Percentiles rank a stretch among this genome's conserved stretches.
phyloP scores from a whole-genome alignment of 2,329 filamentous ascomycete species.

The Dactylella cylindrospora region DNA sequence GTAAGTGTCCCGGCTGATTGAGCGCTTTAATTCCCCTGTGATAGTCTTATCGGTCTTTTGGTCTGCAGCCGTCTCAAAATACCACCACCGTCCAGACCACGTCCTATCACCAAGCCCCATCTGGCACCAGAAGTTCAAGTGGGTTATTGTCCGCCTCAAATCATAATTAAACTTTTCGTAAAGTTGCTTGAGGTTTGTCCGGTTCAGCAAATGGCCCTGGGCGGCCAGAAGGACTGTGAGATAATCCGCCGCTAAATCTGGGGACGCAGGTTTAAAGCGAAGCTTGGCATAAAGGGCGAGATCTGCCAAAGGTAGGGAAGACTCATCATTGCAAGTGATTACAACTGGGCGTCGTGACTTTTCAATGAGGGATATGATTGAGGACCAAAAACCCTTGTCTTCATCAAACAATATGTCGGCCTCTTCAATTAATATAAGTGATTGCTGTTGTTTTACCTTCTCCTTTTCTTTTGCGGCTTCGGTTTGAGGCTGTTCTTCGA shows the following conservation, averaged over 20 bases:
- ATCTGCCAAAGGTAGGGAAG: conserved; percentile 70
- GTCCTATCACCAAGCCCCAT: conserved; percentile 88
- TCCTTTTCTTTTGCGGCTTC: conserved; percentile 46
- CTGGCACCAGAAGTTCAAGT: conserved; percentile 96
- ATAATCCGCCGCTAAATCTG: conserved; percentile 72
- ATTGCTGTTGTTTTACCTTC: conserved; percentile 73
- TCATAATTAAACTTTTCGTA: conserved; percentile 71
- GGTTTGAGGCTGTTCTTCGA: conserved; percentile 39
- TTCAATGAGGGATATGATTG: conserved; percentile 72
- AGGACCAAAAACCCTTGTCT: conserved; percentile 91
- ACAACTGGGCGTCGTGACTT: conserved; percentile 90
- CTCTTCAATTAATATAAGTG: conserved; percentile 89
- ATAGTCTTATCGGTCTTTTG: conserved; percentile 62
- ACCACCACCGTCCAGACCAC: conserved; percentile 80
- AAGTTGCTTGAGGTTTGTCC: conserved; percentile 67
- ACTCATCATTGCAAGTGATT: conserved; percentile 92
- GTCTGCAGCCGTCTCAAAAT: conserved; percentile 75
- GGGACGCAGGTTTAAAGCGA: conserved; percentile 68
- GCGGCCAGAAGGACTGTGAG: conserved; percentile 79
- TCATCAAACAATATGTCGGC: conserved; percentile 92
- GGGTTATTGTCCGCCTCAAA: conserved; percentile 75
- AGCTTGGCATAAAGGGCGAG: conserved; percentile 85
- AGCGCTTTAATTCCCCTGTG: conserved; percentile 66
- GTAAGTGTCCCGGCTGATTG: conserved; percentile 81
- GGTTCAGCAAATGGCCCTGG: conserved; percentile 78